Base-by-base conservation (phyloP, 768 basidiomycete genomes). In the Porphyrellus cyaneotinctus region DNA sequence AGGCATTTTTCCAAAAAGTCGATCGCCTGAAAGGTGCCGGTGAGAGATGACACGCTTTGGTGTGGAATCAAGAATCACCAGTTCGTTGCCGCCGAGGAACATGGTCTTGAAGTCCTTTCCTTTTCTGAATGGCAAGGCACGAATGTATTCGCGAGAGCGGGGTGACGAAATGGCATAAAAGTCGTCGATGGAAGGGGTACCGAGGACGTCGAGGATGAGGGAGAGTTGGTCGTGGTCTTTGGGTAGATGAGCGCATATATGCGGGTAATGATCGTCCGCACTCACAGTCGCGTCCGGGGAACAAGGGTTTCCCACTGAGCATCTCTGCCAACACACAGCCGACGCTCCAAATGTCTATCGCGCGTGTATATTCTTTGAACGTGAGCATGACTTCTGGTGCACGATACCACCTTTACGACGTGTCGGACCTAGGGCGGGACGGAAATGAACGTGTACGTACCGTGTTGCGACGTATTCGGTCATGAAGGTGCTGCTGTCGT, bases 371-470 rank as follows among this genome's bases (percentile, higher is more conserved):
- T 74, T 95, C 87, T 65, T 95, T 93, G 76, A 97, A 97, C 0
- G 92, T 95, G 32, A 98, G 79, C 95, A 98, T 97, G 56, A 98
- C 91, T 68, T 97, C 95, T 0, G 95, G 95, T 0, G 95, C 95
- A 28, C 95, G 84, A 67, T 97, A 98, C 95, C 95, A 97, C 64
- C 92, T 85, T 45, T 12, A 23, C 35, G 39, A 36, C 51, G 43
- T 24, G 47, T 57, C 39, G 54, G 50, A 41, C 23, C 31, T 10
- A 38, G 36, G 35, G 24, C 20, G 28, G 3, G 4, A 24, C 11
- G 24, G 30, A 42, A 35, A 44, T 3, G 20, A 4, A 9, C 20
- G 43, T 32, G 13, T 18, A 51, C 70, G 45, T 53, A 94, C 80
- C 95, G 78, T 14, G 95, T 97, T 1, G 95, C 94, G 22, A 97